phyloP scores from a whole-genome alignment of 352 stramenopile genomes.

The Elongisporangium anandrum region DNA sequence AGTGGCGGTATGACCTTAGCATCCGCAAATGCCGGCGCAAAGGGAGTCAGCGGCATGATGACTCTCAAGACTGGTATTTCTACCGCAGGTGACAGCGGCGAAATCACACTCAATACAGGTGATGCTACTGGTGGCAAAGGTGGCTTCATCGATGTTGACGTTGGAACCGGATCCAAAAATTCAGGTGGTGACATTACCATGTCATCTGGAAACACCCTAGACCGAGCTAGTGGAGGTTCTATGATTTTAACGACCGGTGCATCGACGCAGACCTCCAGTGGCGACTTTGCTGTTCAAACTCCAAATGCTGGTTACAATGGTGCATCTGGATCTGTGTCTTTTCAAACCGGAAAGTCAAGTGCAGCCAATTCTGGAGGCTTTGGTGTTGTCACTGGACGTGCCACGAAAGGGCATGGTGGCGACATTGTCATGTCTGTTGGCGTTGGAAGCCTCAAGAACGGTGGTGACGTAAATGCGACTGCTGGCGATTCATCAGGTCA shows the following conservation, averaged over 20 bases:
- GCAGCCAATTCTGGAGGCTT: constrained; percentile 27
- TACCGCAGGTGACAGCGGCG: constrained; percentile 54
- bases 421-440: constrained; percentile 31
- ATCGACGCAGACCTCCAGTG: constrained; percentile 52
- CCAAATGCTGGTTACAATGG: constrained; percentile 41
- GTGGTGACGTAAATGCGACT: constrained; percentile 56
- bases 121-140: constrained; percentile 46
- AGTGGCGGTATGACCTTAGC: constrained; percentile 49
- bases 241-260: constrained; percentile 51
- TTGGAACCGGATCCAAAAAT: constrained; percentile 48
- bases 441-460: constrained; percentile 23
- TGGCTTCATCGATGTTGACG: constrained; percentile 49
- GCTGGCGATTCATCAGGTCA: constrained; percentile 63
- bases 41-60: constrained; percentile 47
- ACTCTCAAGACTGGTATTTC: constrained; percentile 53
- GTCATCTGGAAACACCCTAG: constrained; percentile 60
- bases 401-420: constrained; percentile 37
- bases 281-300: constrained; percentile 53
- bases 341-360: constrained; percentile 33
- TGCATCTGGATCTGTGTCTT: constrained; percentile 40
- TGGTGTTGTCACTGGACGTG: constrained; percentile 23
- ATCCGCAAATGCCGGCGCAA: constrained; percentile 52
- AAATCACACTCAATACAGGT: constrained; percentile 54
- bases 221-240: constrained; percentile 49
- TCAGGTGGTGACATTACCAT: constrained; percentile 54